A percentile compares a stretch with the other conserved stretches of the same genome.
These are phyloP conservation scores for Alternaria metachromatica DNA, from an alignment of 2,329 filamentous ascomycete genomes.

Conservation along the genomic window DNA sequence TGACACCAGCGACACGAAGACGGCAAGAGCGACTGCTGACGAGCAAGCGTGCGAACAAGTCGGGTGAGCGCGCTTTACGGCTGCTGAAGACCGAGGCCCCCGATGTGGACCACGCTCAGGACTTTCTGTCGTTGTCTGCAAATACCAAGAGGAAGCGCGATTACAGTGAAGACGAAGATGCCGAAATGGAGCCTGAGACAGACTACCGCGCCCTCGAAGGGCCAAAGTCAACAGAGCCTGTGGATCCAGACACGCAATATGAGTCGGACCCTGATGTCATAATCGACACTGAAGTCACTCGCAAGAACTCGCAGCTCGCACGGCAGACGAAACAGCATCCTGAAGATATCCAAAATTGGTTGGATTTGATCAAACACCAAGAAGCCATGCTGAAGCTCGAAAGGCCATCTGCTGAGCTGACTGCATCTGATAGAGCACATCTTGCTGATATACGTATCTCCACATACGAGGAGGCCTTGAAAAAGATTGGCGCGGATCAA, in stretches of 20 bases:
- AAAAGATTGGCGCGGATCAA: slow-evolving; percentile 56
- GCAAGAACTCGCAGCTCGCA: slow-evolving; percentile 67
- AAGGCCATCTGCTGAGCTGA: slow-evolving; percentile 53
- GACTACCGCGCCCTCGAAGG: slow-evolving; percentile 52
- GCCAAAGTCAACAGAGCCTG: slow-evolving; percentile 10
- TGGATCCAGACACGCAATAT: slow-evolving; percentile 49
- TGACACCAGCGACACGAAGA: slow-evolving; percentile 45
- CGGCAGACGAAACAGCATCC: slow-evolving; percentile 70
- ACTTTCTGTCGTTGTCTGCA: slow-evolving; percentile 40
- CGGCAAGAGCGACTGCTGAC: slow-evolving; percentile 57
- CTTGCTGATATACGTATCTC: slow-evolving; percentile 81
- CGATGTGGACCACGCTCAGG: slow-evolving; percentile 16
- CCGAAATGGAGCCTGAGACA: slow-evolving; percentile 1
- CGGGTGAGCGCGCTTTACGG: slow-evolving; percentile 35
- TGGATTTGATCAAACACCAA: slow-evolving; percentile 80
- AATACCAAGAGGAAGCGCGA: slow-evolving; percentile 29
- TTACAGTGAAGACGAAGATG: slow-evolving; percentile 22
- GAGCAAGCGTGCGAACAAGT: slow-evolving; percentile 25
- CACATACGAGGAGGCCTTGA: slow-evolving; percentile 78
- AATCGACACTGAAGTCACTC: slow-evolving; percentile 47
- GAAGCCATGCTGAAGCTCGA: slow-evolving; percentile 66
- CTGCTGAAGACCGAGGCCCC: slow-evolving; percentile 25
- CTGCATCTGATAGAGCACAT: slow-evolving; percentile 68
- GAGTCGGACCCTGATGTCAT: slow-evolving; percentile 30
- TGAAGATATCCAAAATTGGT: slow-evolving; percentile 73